A percentile compares a stretch with the other conserved stretches of the same genome.
Conservation (phyloP, 2,329 filamentous ascomycete species). For the Neocucurbitaria cava region DNA sequence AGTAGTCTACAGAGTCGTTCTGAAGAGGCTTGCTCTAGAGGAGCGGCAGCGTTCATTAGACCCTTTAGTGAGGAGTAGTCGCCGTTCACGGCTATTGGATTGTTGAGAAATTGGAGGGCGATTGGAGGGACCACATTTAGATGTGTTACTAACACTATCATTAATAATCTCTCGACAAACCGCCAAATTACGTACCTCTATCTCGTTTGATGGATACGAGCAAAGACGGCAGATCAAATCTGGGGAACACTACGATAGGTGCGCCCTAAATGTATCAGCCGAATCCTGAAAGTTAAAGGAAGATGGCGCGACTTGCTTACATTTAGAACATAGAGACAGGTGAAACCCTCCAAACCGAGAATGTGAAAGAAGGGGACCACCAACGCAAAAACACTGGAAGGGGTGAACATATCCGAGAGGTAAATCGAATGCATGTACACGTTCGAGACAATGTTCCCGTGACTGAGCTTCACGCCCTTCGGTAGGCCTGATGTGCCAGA, state of each 20-base stretch:
- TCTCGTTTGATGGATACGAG: background rate
- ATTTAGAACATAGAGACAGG: too few relatives aligned
- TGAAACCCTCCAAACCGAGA: constrained; percentile 8
- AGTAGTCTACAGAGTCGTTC: constrained; percentile 6
- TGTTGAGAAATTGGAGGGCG: background rate
- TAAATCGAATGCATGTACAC: background rate
- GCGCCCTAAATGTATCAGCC: constrained; percentile 1
- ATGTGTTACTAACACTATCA: background rate
- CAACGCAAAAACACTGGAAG: constrained; percentile 1
- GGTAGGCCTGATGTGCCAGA: constrained; percentile 29
- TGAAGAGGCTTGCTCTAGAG: constrained; percentile 11
- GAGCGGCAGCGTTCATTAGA: constrained; percentile 26
- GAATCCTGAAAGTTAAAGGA: background rate
- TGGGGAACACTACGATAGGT: constrained; percentile 9
- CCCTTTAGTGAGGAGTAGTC: constrained; percentile 20
- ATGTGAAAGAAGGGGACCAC: constrained; percentile 16
- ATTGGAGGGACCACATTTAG: background rate
- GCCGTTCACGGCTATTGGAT: background rate
- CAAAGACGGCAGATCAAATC: background rate
- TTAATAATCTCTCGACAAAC: background rate
- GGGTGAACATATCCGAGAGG: background rate
- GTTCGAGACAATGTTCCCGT: constrained; percentile 9
- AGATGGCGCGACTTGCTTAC: too few relatives aligned
- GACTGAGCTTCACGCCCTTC: constrained; percentile 18
- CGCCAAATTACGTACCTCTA: background rate